Base-by-base conservation (phyloP, 805 yeast genomes). In the Helenozyma baotianmanensis region DNA sequence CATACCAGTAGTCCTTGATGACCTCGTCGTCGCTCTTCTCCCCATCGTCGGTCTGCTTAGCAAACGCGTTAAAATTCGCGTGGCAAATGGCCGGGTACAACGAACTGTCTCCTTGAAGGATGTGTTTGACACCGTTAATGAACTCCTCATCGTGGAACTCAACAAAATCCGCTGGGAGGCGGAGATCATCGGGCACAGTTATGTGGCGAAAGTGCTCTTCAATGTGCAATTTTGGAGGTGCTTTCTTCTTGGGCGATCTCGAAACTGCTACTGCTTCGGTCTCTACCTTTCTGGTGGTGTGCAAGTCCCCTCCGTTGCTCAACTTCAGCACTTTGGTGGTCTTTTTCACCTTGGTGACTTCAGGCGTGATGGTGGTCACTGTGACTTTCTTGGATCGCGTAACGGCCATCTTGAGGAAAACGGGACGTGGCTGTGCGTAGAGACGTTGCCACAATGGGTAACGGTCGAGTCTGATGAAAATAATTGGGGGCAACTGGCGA, bases 1-100 rank as follows among this genome's bases (percentile, higher is more conserved):
- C 43, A 32, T 56, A 49, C 72, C 72, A 66, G 40, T 66, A 66
- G 9, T 35, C 28, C 18, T 35, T 30, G 17, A 63, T 59, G 14
- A 45, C 26, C 4, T 53, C 61, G 5, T 9, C 21, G 8, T 23
- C 42, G 19, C 24, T 7, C 3, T 13, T 15, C 2, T 18, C 21
- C 6, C 25, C 30, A 4, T 42, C 36, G 7, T 28, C 33, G 6
- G 23, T 24, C 23, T 30, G 30, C 8, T 28, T 37, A 12, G 42
- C 37, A 35, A 50, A 63, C 12, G 42, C 35, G 7, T 43, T 42
- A 37, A 64, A 66, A 23, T 60, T 53, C 25, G 38, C 39, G 33
- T 55, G 45, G 0, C 54, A 60, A 5, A 62, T 40, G 0, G 53
- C 57, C 3, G 57, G 61, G 33, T 64, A 66, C 25, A 66, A 50